Conservation (phyloP, 768 basidiomycete species). For the Pleurotus salmoneostramineus region DNA sequence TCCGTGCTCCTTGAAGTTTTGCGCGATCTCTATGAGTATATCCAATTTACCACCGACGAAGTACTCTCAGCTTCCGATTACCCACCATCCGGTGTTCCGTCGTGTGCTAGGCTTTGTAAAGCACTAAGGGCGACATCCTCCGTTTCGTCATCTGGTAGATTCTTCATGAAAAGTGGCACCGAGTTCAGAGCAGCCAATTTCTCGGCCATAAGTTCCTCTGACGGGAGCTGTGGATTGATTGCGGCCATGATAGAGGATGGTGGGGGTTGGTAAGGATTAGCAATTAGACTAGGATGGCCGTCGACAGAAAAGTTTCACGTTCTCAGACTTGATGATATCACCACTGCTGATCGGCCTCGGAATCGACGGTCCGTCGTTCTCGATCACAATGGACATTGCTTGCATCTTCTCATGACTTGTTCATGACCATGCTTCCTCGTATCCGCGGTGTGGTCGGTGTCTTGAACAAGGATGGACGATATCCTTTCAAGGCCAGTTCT, state of each 20-base stretch:
- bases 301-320: no score
- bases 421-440: constrained; percentile 17
- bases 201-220: constrained; percentile 28
- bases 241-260: neutral
- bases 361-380: neutral
- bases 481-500: constrained; percentile 55
- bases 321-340: neutral
- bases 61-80: constrained; percentile 15
- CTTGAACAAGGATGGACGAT: constrained; percentile 57
- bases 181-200: constrained; percentile 50
- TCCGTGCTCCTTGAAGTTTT: constrained; percentile 92
- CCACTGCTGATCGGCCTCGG: neutral
- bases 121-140: constrained; percentile 72
- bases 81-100: constrained; percentile 93
- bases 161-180: constrained; percentile 90
- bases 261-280: neutral
- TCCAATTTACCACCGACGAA: neutral
- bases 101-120: constrained; percentile 79
- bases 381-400: neutral
- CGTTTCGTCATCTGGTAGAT: constrained; percentile 67
- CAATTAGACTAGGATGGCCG: neutral
- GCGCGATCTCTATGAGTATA: constrained; percentile 65
- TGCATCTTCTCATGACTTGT: neutral
- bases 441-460: constrained; percentile 53
- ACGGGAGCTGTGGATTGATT: constrained; percentile 31